These are phyloP conservation scores for Phyllosticta ampelicida DNA, from an alignment of 2,329 filamentous ascomycete genomes.

Conservation along the genomic window DNA sequence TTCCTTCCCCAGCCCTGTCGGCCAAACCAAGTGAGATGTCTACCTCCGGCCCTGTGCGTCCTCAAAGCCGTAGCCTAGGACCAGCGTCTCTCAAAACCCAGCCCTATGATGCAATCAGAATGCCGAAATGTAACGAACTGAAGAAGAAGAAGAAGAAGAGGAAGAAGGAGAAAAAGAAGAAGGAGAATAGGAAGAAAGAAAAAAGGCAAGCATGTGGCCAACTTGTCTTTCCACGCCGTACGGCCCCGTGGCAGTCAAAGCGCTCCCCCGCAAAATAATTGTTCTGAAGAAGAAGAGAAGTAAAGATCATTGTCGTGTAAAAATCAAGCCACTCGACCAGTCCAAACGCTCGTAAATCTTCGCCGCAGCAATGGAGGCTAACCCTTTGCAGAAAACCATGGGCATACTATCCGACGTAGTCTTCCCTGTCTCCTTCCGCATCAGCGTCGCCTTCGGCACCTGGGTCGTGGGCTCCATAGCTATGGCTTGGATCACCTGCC, in stretches of 20 bases:
- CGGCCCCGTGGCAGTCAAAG: background rate
- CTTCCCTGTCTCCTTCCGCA: constrained; percentile 30
- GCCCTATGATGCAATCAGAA: background rate
- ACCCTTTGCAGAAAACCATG: background rate
- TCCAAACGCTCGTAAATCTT: background rate
- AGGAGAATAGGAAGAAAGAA: background rate
- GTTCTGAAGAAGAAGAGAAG: background rate
- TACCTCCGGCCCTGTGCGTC: constrained; percentile 6
- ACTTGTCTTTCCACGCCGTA: background rate
- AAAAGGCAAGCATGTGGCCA: background rate
- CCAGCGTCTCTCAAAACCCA: background rate
- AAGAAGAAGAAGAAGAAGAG: background rate
- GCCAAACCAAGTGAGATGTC: constrained; percentile 4
- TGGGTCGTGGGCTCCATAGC: constrained; percentile 24
- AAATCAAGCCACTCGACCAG: background rate
- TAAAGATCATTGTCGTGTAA: background rate
- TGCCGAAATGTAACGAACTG: background rate
- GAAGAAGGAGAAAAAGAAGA: background rate
- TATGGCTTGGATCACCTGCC: constrained; percentile 26
- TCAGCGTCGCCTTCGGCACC: constrained; percentile 25
- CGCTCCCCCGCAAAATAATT: background rate
- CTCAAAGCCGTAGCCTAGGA: background rate
- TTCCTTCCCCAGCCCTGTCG: background rate
- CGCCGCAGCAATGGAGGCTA: background rate
- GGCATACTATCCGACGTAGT: constrained; percentile 19